These are phyloP conservation scores for Pythium periplocum DNA, from an alignment of 352 stramenopile species.

Conservation along the genomic window DNA sequence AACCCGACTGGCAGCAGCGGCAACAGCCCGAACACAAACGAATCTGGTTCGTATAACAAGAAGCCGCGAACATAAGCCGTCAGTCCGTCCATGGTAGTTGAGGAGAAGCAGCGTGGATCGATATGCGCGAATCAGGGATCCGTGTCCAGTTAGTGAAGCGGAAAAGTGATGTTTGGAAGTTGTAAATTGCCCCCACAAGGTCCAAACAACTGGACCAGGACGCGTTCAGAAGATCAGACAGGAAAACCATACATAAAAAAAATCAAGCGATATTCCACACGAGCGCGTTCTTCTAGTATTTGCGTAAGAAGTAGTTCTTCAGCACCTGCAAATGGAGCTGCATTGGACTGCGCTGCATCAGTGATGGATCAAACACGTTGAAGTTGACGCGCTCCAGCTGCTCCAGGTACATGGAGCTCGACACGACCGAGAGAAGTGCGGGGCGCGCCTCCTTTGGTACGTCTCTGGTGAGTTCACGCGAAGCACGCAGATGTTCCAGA, in stretches of 20 bases:
- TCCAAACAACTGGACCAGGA: too few relatives aligned
- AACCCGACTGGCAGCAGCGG: slow-evolving; percentile 29
- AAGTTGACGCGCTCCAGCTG: slow-evolving; percentile 72
- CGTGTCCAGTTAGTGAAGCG: too few relatives aligned
- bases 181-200: too few relatives aligned
- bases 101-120: too few relatives aligned
- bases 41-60: slow-evolving; percentile 49
- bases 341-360: slow-evolving; percentile 51
- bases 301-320: slow-evolving; percentile 77
- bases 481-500: slow-evolving; percentile 75
- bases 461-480: slow-evolving; percentile 46
- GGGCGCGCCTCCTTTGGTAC: slow-evolving; percentile 45
- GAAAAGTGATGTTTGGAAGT: too few relatives aligned
- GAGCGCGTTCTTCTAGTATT: slow-evolving; percentile 37
- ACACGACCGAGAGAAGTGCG: slow-evolving; percentile 71
- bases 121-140: too few relatives aligned
- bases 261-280: too few relatives aligned
- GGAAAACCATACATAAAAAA: too few relatives aligned
- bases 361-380: slow-evolving; percentile 61
- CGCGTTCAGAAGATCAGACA: too few relatives aligned
- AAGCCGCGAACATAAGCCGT: slow-evolving; percentile 20
- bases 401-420: slow-evolving; percentile 53
- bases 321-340: slow-evolving; percentile 63
- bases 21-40: slow-evolving; percentile 27
- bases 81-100: not conserved